These are phyloP conservation scores for Omphalotus guepiniiformis DNA, from an alignment of 768 basidiomycete species.

Conservation along the genomic window DNA sequence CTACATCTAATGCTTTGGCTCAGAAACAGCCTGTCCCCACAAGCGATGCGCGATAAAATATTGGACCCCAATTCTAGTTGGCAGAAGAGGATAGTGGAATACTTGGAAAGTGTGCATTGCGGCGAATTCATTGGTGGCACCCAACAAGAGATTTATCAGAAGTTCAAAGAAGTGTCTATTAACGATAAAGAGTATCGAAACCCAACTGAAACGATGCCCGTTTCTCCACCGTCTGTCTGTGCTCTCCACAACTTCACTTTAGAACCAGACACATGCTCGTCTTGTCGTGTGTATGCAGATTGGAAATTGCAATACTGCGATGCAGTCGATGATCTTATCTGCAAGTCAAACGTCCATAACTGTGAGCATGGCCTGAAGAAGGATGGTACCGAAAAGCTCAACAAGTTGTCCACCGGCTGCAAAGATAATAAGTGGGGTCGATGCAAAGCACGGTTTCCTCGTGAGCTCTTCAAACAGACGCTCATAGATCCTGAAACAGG, in stretches of 20 bases:
- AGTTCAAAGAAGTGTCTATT: conserved; percentile 4
- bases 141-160: no score
- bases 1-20: conserved; percentile 35
- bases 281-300: conserved; percentile 12
- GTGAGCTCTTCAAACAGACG: conserved; percentile 16
- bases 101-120: conserved; percentile 26
- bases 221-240: conserved; percentile 14
- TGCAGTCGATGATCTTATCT: conserved; percentile 26
- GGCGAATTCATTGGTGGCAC: conserved; percentile 27
- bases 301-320: conserved; percentile 15
- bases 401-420: conserved; percentile 17
- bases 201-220: conserved; percentile 21
- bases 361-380: conserved; percentile 14
- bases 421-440: conserved; percentile 21
- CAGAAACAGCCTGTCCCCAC: conserved; percentile 19
- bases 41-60: conserved; percentile 25
- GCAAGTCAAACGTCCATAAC: conserved; percentile 25
- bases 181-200: conserved; percentile 14
- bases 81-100: conserved; percentile 21
- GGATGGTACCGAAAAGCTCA: conserved; percentile 12
- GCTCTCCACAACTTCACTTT: no score
- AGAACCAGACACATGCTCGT: conserved; percentile 12
- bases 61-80: conserved; percentile 21
- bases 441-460: conserved; percentile 35
- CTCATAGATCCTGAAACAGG: conserved; percentile 25